Evolutionary conservation across 2,329 filamentous ascomycete genomes (phyloP).

Genomic region (Dryadomyces sulphureus): DNA sequence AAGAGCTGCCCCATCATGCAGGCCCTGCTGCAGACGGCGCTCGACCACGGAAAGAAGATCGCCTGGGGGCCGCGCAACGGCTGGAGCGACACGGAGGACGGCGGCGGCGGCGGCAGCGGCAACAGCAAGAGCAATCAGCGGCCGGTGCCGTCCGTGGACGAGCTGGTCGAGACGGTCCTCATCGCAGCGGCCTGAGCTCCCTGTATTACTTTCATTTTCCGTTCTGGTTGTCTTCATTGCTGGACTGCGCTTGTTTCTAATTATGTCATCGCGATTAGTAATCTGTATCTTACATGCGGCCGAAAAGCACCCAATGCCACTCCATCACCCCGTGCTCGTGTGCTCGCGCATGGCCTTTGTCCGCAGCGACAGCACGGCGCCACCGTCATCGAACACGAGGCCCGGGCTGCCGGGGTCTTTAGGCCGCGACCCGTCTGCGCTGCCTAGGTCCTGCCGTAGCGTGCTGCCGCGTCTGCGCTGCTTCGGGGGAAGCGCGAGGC

Average conservation of each 20-base stretch:
- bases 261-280: background rate
- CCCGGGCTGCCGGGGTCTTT: background rate
- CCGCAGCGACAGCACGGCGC: constrained; percentile 33
- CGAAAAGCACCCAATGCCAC: too few species aligned
- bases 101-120: background rate
- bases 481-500: background rate
- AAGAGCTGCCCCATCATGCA: constrained; percentile 50
- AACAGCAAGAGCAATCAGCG: background rate
- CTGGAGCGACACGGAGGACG: background rate
- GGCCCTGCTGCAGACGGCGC: constrained; percentile 39
- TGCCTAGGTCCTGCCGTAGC: background rate
- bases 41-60: constrained; percentile 34
- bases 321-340: background rate
- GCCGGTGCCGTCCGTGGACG: too few species aligned
- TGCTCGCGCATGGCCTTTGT: constrained; percentile 43
- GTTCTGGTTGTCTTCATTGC: background rate
- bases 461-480: background rate
- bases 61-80: constrained; percentile 49
- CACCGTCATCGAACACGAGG: constrained; percentile 31
- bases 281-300: background rate
- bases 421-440: background rate
- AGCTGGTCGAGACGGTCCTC: too few species aligned
- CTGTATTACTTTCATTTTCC: background rate
- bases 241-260: background rate
- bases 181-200: background rate